Base-by-base conservation (phyloP, 106 monocot genomes). In the Cymbidium sinense region DNA sequence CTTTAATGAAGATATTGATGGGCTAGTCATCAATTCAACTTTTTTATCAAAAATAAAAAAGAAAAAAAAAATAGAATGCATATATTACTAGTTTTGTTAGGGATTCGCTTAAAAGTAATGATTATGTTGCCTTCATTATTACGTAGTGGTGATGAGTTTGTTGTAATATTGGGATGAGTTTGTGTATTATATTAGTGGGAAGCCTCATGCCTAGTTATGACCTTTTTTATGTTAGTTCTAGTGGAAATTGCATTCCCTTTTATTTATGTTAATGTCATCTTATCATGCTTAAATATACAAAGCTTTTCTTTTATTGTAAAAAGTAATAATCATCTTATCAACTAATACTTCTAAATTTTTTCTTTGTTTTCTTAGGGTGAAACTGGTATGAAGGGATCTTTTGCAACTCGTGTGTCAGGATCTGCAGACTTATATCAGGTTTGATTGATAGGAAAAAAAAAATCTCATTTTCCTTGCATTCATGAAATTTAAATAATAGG, bases 391-490 rank as follows among this genome's bases (percentile, higher is more conserved):
- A 99, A 99, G 83, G 98, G 94, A 55, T 35, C 55, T 70, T 92
- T 99, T 90, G 98, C 94, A 52, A 92, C 88, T 78, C 92, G 98
- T 77, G 28, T 94, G 41, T 89, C 94, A 77, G 98, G 94, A 81
- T 99, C 98, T 83, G 85, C 98, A 47, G 94, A 99, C 83, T 74
- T 99, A 0, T 99, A 94, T 50, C 85, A 94, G 92, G 94, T 99
- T 47, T 70, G 75, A 50, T 19, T 73, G 27, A 33, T 74, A 54
- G n/a, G 15, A 41, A 17, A 54, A 77, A 7, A 50, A 27, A 33
- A 3, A 50, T 75, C 33, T 50, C 7, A 4, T 20, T 6, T 19
- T 76, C 17, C 27, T 37, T 81, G 28, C n/a, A 23, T 55, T 28
- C n/a, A 36, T 51, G n/a, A 39, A 39, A 19, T 29, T 78, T 21